A percentile compares a stretch with the other conserved stretches of the same genome.
Conservation (phyloP, 225 moss, liverwort and hornwort species). For the Straminergon stramineum region DNA sequence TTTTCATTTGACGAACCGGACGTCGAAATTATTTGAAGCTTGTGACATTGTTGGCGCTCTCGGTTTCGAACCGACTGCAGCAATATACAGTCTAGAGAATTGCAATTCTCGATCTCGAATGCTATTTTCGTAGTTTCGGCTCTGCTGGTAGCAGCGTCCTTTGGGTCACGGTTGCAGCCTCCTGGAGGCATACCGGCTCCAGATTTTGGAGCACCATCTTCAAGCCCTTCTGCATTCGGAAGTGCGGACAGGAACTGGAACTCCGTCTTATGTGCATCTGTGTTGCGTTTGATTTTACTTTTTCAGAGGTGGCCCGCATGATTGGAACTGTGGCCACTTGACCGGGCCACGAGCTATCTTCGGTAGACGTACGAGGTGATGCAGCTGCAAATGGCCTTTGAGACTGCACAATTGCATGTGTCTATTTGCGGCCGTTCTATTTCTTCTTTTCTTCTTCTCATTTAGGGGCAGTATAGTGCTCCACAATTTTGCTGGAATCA, state of each 20-base stretch:
- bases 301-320: not conserved
- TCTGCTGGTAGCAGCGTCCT: not conserved
- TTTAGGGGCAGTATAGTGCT: not conserved
- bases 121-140: not conserved
- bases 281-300: not conserved
- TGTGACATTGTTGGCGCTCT: not conserved
- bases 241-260: not conserved
- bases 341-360: rapidly evolving
- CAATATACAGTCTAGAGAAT: not conserved
- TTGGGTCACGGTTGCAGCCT: not conserved
- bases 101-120: not conserved
- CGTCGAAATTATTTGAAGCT: not conserved
- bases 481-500: not conserved
- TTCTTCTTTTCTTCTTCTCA: not conserved
- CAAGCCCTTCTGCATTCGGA: not conserved
- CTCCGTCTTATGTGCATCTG: not conserved
- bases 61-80: not conserved
- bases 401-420: rapidly evolving
- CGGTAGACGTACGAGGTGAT: not conserved
- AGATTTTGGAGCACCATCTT: not conserved
- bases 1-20: too few species aligned
- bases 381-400: not conserved
- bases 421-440: not conserved
- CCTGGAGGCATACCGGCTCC: not conserved
- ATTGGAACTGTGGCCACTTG: not conserved